Base-by-base conservation (phyloP, 2,329 filamentous ascomycete species). In the Fusarium sacchari region DNA sequence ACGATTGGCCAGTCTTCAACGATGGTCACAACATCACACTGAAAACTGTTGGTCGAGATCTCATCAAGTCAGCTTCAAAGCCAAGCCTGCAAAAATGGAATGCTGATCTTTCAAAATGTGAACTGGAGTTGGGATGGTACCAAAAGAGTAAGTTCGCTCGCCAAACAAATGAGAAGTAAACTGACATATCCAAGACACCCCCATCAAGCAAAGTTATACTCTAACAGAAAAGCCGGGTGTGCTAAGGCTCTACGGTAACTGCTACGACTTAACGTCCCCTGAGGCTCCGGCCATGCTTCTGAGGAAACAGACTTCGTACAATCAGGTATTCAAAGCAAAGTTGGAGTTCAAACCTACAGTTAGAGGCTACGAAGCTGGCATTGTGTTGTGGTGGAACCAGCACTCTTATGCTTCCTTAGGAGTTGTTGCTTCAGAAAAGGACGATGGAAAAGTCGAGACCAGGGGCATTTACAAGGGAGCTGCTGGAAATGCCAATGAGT, bases 321-420 rank as follows among this genome's bases (percentile, higher is more conserved):
- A 73, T 24, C 84, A 85, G 47, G 79, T 69, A 0, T 89, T 86
- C 76, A 78, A 81, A 30, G 84, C 83, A 0, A 81, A 78, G 5
- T 75, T 90, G 18, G 80, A 83, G 0, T 90, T 90, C 67, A 73
- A 79, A 0, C 87, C 87, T 0, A 80, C 77, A 0, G 80, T 81
- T 7, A 47, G 76, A 8, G 80, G 83, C 4, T 84, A 84, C 6
- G 88, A 90, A 79, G 88, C 88, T 1, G 88, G 88, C 1, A 80
- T 85, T 1, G 85, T 86, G 0, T 76, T 89, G 0, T 90, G 86
- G 84, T 88, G 87, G 86, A 88, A 85, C 50, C 84, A 87, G 14
- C 82, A 80, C 60, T 83, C 82, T 0, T 81, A 82, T 44, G 79
- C 80, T 12, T 76, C 80, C 1, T 47, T 83, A 3, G 76, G 77